phyloP scores from a whole-genome alignment of 176 grass and related monocot genomes.

The Triticum monococcum region DNA sequence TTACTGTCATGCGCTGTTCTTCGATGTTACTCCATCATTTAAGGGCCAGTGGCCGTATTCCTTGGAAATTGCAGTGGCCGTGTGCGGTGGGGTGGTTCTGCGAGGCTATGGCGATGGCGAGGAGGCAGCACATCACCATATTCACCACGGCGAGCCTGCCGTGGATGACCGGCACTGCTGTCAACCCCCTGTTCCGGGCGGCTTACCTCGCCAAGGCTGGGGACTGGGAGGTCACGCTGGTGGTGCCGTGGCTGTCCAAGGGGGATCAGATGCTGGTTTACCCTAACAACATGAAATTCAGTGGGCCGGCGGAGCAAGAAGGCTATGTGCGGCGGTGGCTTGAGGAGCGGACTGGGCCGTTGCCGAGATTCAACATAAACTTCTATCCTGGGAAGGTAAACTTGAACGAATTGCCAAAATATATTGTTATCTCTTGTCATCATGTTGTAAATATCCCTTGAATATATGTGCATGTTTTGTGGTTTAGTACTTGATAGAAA shows the following conservation, averaged over 20 bases:
- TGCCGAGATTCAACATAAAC: constrained; percentile 57
- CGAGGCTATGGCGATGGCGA: constrained; percentile 38
- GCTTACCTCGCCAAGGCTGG: constrained; percentile 80
- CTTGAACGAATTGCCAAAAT: neutral
- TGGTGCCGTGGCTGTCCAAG: constrained; percentile 85
- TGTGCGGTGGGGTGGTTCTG: constrained; percentile 13
- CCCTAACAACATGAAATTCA: constrained; percentile 83
- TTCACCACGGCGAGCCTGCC: constrained; percentile 94
- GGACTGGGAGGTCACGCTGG: constrained; percentile 65
- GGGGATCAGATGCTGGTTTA: constrained; percentile 82
- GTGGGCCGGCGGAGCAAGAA: constrained; percentile 65
- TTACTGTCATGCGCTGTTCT: neutral
- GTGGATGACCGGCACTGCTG: constrained; percentile 95
- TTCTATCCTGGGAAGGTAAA: constrained; percentile 96
- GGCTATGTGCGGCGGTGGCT: constrained; percentile 73
- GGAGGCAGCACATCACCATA: constrained; percentile 67
- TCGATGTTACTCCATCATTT: neutral
- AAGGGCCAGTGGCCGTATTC: neutral
- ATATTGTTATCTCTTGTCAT: neutral
- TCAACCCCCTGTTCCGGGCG: constrained; percentile 90
- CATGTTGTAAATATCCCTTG: neutral
- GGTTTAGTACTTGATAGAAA: neutral
- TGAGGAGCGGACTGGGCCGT: constrained; percentile 62
- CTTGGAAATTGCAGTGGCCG: constrained; percentile 37
- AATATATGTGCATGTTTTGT: neutral